These are phyloP conservation scores for Vitis rotundifolia DNA, from an alignment of 164 flowering plant species.

Conservation along the genomic window DNA sequence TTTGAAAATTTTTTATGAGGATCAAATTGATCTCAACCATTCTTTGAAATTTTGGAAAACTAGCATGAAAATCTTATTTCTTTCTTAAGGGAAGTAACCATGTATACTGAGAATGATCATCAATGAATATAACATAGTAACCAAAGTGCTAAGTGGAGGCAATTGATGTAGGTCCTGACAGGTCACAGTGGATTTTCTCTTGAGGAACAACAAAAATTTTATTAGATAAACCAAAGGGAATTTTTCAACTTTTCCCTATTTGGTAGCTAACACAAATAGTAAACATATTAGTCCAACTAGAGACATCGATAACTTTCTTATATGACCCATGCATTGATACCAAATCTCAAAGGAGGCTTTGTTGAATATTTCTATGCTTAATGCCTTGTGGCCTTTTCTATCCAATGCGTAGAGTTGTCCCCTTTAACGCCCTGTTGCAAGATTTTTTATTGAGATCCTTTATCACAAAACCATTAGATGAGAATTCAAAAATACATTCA, in stretches of 20 bases:
- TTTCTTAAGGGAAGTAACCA: slow-evolving; percentile 1
- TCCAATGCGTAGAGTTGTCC: too few relatives aligned
- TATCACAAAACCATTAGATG: too few relatives aligned
- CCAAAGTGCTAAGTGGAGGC: neutral
- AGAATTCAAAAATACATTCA: too few relatives aligned
- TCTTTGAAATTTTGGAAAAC: neutral
- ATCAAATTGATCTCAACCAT: neutral
- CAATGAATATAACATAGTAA: neutral
- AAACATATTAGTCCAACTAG: neutral
- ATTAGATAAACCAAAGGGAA: neutral
- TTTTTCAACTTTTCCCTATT: too few relatives aligned
- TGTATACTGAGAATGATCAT: neutral
- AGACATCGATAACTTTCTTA: neutral
- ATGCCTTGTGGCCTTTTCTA: too few relatives aligned
- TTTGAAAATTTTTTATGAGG: neutral
- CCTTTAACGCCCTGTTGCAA: too few relatives aligned
- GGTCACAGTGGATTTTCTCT: slow-evolving; percentile 8
- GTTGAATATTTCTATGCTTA: too few relatives aligned
- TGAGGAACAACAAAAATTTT: neutral
- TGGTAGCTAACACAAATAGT: neutral
- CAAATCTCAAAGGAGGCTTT: too few relatives aligned
- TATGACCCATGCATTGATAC: too few relatives aligned
- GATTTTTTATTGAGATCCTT: too few relatives aligned
- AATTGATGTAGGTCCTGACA: neutral
- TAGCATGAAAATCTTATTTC: neutral